Percentiles rank a stretch among this genome's conserved stretches.
Conservation (phyloP, 768 basidiomycete species). For the Mrakia gelida region DNA sequence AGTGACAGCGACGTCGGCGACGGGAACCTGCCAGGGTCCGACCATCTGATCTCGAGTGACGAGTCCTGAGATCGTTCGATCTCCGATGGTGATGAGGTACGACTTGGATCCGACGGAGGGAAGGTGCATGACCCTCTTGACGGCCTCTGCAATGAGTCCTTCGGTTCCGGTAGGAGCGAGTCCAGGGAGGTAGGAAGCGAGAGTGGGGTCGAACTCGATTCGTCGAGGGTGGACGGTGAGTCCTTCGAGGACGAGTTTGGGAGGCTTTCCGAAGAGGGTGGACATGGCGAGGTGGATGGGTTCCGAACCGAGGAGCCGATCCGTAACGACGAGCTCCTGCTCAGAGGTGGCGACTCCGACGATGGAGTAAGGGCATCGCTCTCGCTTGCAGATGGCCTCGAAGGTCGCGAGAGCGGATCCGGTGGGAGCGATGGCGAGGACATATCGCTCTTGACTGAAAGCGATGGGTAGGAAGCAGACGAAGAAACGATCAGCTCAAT, state of each 20-base stretch:
- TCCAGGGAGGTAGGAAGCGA: constrained; percentile 58
- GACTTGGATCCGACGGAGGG: constrained; percentile 93
- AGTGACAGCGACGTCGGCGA: constrained; percentile 94
- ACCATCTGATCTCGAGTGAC: constrained; percentile 98
- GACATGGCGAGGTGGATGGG: constrained; percentile 90
- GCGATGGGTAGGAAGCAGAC: background rate
- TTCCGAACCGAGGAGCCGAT: constrained; percentile 69
- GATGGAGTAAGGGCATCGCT: constrained; percentile 87
- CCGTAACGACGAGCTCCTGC: constrained; percentile 81
- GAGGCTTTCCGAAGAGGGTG: constrained; percentile 92
- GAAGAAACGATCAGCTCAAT: background rate
- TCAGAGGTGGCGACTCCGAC: constrained; percentile 81
- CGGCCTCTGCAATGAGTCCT: constrained; percentile 57
- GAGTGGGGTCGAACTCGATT: constrained; percentile 64
- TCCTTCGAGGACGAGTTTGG: constrained; percentile 78
- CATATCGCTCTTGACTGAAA: constrained; percentile 82
- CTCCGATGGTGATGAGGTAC: constrained; percentile 97
- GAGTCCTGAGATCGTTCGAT: constrained; percentile 87
- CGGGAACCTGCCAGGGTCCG: constrained; percentile 96
- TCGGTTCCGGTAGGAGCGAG: constrained; percentile 46
- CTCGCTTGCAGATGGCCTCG: constrained; percentile 71
- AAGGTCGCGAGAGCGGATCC: constrained; percentile 58
- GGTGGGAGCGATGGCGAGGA: constrained; percentile 74
- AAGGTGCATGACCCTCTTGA: constrained; percentile 76
- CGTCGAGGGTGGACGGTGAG: constrained; percentile 49